Percentiles rank a stretch among this genome's conserved stretches.
These are phyloP conservation scores for Ceratobasidium sp. DNA, from an alignment of 1,284 basidiomycete species.

Conservation along the genomic window DNA sequence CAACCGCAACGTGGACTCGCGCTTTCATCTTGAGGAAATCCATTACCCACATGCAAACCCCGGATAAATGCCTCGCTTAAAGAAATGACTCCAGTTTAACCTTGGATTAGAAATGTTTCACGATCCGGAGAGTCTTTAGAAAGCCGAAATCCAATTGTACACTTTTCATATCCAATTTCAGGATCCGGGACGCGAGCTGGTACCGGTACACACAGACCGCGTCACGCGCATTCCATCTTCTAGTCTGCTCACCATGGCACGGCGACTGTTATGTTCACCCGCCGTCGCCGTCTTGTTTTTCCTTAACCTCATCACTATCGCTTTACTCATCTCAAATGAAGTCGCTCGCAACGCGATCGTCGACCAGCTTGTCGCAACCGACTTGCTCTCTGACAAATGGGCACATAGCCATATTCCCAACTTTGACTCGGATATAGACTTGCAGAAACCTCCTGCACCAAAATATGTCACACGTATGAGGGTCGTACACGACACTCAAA, in stretches of 20 bases:
- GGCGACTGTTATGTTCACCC: constrained; percentile 37
- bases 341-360: constrained; percentile 40
- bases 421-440: constrained; percentile 33
- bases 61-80: constrained; percentile 8
- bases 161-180: constrained; percentile 12
- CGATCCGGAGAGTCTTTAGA: background rate
- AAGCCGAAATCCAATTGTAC: background rate
- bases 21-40: constrained; percentile 1
- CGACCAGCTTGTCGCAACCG: constrained; percentile 30
- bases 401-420: constrained; percentile 11
- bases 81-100: background rate
- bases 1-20: background rate
- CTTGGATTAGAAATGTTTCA: constrained; percentile 5
- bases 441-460: constrained; percentile 42
- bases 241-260: constrained; percentile 12
- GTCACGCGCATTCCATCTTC: too few species aligned
- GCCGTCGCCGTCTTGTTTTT: constrained; percentile 32
- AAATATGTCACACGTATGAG: constrained; percentile 48
- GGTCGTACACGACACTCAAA: constrained; percentile 25
- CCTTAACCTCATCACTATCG: constrained; percentile 30
- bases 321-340: constrained; percentile 40
- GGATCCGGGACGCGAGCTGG: background rate
- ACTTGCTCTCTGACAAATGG: constrained; percentile 23
- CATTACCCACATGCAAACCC: background rate
- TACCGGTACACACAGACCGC: too few species aligned